Percentiles rank a stretch among this genome's conserved stretches.
These are phyloP conservation scores for Taphrina confusa DNA, from an alignment of 1,139 yeast genomes.

Conservation along the genomic window DNA sequence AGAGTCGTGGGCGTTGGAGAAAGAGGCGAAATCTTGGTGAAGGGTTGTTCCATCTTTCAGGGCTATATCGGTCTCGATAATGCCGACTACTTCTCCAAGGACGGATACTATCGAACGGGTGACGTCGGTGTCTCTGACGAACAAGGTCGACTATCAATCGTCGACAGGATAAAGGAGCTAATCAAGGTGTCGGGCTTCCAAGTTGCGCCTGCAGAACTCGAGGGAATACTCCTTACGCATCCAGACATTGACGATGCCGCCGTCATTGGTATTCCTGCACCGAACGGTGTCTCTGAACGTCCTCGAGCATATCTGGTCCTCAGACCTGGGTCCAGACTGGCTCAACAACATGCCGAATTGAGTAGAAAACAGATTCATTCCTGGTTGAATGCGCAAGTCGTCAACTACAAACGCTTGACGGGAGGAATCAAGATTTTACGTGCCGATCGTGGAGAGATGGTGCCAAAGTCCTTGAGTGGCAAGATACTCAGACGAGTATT, in stretches of 20 bases:
- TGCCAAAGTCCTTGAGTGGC: constrained; percentile 50
- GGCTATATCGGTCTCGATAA: constrained; percentile 64
- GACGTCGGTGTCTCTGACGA: constrained; percentile 60
- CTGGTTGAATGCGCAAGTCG: constrained; percentile 43
- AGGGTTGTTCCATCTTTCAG: constrained; percentile 69
- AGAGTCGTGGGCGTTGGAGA: constrained; percentile 58
- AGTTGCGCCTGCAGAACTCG: constrained; percentile 78
- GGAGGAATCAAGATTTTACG: constrained; percentile 48
- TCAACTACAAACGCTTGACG: constrained; percentile 48
- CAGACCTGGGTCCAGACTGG: constrained; percentile 37
- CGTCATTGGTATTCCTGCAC: constrained; percentile 46
- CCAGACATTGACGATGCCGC: constrained; percentile 47
- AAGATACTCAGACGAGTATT: constrained; percentile 48
- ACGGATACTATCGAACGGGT: constrained; percentile 79
- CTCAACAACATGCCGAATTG: constrained; percentile 39
- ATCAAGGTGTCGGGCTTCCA: constrained; percentile 71
- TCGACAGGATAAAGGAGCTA: constrained; percentile 69
- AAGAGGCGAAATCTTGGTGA: constrained; percentile 62
- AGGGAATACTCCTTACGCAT: constrained; percentile 58
- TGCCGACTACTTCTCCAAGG: constrained; percentile 54
- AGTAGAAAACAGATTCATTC: constrained; percentile 45
- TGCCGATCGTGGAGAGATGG: constrained; percentile 40
- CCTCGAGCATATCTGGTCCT: constrained; percentile 48
- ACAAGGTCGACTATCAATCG: constrained; percentile 56
- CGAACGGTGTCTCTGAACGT: constrained; percentile 46